Base-by-base conservation (phyloP, 2,329 filamentous ascomycete species). In the Aspergillus melleus region DNA sequence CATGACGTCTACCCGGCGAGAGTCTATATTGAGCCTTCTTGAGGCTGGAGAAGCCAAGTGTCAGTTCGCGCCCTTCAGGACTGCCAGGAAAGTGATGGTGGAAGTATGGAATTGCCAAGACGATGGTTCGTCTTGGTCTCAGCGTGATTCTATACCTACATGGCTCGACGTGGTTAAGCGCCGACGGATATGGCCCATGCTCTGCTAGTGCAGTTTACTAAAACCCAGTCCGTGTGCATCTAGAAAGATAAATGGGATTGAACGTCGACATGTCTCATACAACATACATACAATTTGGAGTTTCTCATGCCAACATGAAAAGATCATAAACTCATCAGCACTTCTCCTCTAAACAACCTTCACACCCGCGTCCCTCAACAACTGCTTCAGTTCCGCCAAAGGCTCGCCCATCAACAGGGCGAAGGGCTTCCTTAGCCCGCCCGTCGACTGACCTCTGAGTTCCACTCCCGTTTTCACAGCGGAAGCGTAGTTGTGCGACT, bases 381-480 rank as follows among this genome's bases (percentile, higher is more conserved):
- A 50, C 12, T 58, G 61, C 58, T 73, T 75, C 24, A 81, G 59
- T 66, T 80, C 76, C 2, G 65, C 68, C 61, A 64, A 67, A 56
- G 69, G 49, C 29, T 75, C 70, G 2, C 65, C 69, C 24, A 68
- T 66, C 14, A 79, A 64, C 52, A 83, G 63, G 11, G 71, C 67
- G 67, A 83, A 83, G 0, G 81, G 81, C 72, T 81, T 83, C 57
- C 81, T 72, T 61, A 82, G 46, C 3, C 80, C 81, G 19, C 81
- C 81, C 0, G 81, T 82, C 47, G 71, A 68, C 66, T 74, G 75
- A 0, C 81, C 81, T 30, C 73, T 74, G 52, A 83, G 58, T 66
- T 83, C 80, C 68, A 83, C 77, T 0, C 77, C 81, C 0, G 81
- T 83, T 74, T 83, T 83, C 9, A 82, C 76, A 6, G 78, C 79